Percentiles rank a stretch among this genome's conserved stretches.
phyloP scores from a whole-genome alignment of 495 filamentous ascomycete species.

The Cercophora sp. region DNA sequence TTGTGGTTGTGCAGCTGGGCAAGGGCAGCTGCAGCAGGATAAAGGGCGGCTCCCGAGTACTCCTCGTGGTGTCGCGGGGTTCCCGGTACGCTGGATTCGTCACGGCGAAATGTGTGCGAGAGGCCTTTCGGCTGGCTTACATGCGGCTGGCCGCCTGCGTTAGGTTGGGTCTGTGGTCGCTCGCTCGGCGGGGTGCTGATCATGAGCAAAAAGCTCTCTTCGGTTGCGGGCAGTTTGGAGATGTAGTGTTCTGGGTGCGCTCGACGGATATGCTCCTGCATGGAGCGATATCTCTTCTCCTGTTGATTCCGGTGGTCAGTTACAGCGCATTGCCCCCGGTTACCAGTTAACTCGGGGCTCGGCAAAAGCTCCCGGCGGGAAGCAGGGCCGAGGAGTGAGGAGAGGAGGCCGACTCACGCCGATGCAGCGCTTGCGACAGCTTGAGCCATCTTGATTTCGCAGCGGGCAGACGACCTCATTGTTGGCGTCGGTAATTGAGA shows the following conservation, averaged over 20 bases:
- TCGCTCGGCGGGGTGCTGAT: slow-evolving; percentile 84
- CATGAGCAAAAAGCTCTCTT: slow-evolving; percentile 97
- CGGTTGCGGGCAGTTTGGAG: slow-evolving; percentile 95
- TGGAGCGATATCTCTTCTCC: slow-evolving; percentile 97
- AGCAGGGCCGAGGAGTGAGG: slow-evolving; percentile 17
- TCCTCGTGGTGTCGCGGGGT: slow-evolving; percentile 74
- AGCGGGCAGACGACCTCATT: slow-evolving; percentile 97
- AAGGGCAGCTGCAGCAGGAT: slow-evolving; percentile 76
- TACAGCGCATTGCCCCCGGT: neutral
- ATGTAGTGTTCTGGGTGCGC: slow-evolving; percentile 98
- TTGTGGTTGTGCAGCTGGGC: slow-evolving; percentile 80
- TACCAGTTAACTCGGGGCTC: neutral
- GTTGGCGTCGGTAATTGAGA: slow-evolving; percentile 84
- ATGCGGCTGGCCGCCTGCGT: slow-evolving; percentile 21
- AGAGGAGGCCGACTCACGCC: slow-evolving; percentile 68
- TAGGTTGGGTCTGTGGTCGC: slow-evolving; percentile 50
- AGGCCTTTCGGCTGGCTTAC: slow-evolving; percentile 32
- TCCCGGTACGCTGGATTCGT: slow-evolving; percentile 65
- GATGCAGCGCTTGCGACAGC: slow-evolving; percentile 94
- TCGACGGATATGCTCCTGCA: slow-evolving; percentile 98
- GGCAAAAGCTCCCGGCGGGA: slow-evolving; percentile 11
- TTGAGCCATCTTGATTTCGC: slow-evolving; percentile 92
- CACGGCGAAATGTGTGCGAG: slow-evolving; percentile 51
- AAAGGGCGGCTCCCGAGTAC: slow-evolving; percentile 56
- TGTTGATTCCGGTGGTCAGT: slow-evolving; percentile 32